Evolutionary conservation across 2,329 filamentous ascomycete genomes (phyloP), one percentile per base, ranked within the genome.

Genomic region (Clarireedia hainanense): DNA sequence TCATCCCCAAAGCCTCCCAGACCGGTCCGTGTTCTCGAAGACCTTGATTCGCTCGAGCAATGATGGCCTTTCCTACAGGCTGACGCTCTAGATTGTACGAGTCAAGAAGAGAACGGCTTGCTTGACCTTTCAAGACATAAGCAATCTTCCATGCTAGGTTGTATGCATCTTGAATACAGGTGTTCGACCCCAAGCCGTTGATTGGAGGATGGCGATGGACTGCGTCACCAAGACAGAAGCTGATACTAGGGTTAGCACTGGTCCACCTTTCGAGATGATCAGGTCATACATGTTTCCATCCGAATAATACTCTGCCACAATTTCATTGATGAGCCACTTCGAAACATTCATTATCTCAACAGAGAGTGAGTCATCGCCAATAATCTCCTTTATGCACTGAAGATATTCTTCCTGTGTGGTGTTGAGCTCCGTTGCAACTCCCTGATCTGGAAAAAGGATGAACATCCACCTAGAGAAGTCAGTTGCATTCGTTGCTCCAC

Each of bases 251-350:
- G 17, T 45, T 5, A 49, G 30, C 30, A 34, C 10, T 34, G 4
- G 4, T 34, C 30, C 30, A 34, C 30, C 30, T 34, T 12, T 34
- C 30, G 12, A 34, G 30, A 34, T 34, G 10, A 12, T 9, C 30
- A 34, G 9, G 6, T 49, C 60, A 51, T 52, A 65, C 40, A 74
- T 75, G 47, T 57, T 63, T 3, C 58, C 63, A 36, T 60, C 58
- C 23, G 64, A 57, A 60, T 83, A 85, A 12, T 71, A 68, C 64
- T 83, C 76, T 0, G 81, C 83, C 1, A 83, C 77, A 5, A 73
- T 80, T 65, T 85, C 82, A 60, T 84, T 83, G 62, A 85, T 78
- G 52, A 70, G 72, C 83, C 83, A 86, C 60, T 77, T 79, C 7
- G 77, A 76, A 5, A 81, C 67, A 52, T 75, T 69, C n/a, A 81